Evolutionary conservation across 2,329 filamentous ascomycete species (phyloP).

Genomic region (Seiridium cupressi): DNA sequence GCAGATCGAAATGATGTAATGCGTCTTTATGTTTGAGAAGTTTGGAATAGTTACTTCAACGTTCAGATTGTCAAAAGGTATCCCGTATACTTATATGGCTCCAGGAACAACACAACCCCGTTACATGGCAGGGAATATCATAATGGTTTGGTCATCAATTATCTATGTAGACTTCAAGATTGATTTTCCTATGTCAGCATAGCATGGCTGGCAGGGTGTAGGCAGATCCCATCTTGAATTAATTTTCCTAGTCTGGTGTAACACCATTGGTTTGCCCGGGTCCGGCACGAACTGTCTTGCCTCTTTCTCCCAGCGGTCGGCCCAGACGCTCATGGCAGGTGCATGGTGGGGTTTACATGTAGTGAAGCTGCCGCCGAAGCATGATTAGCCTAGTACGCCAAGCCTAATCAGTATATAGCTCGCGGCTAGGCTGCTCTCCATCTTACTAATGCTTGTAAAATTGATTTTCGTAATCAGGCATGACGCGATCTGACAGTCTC

Average conservation of each 20-base stretch:
- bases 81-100: background rate
- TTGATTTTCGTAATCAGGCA: conserved; percentile 12
- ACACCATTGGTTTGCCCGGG: no score
- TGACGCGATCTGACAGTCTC: conserved; percentile 1
- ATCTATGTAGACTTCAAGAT: background rate
- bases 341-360: no score
- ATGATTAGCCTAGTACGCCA: no score
- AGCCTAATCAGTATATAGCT: background rate
- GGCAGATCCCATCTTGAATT: background rate
- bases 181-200: conserved; percentile 11
- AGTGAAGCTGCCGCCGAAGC: no score
- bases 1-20: background rate
- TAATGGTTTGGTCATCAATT: background rate
- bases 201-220: background rate
- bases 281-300: background rate
- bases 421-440: background rate
- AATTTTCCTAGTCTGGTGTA: background rate
- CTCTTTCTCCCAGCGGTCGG: no score
- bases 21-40: background rate
- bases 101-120: background rate
- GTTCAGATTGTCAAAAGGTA: background rate
- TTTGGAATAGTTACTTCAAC: background rate
- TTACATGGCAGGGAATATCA: no score
- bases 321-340: no score
- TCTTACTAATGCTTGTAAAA: background rate